A percentile compares a stretch with the other conserved stretches of the same genome.
Conservation (phyloP, 2,329 filamentous ascomycete species). For the Alternaria ventricosa region DNA sequence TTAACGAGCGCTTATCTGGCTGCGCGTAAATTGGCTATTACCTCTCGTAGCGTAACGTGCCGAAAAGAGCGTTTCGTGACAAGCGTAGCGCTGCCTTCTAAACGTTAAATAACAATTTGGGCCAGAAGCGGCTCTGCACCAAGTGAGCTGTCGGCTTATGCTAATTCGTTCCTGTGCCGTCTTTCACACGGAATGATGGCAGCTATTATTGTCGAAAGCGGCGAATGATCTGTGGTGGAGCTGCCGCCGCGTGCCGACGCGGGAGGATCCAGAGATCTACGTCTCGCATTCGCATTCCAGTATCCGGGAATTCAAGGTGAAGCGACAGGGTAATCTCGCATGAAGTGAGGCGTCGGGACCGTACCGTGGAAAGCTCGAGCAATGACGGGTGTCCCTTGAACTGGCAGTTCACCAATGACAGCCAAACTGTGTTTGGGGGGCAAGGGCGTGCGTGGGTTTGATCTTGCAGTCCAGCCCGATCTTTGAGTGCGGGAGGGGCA, state of each 20-base stretch:
- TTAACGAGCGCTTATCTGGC: not conserved
- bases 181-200: not conserved
- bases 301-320: not conserved
- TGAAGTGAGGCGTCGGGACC: not conserved
- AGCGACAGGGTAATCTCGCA: not conserved
- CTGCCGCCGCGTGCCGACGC: slow-evolving; percentile 4
- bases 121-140: not conserved
- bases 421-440: not conserved
- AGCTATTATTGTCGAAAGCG: not conserved
- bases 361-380: not conserved
- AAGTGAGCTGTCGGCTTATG: not conserved
- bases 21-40: not conserved
- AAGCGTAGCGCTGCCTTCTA: not conserved
- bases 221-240: slow-evolving; percentile 4
- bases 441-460: not conserved
- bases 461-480: not conserved
- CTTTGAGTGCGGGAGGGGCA: not conserved
- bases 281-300: slow-evolving; percentile 4
- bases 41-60: slow-evolving; percentile 5
- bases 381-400: not conserved
- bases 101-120: not conserved
- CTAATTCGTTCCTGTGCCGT: not conserved
- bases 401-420: not conserved
- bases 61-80: slow-evolving; percentile 8
- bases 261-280: slow-evolving; percentile 12